Evolutionary conservation across 345 rosid species (phyloP).

Genomic region (Eucalyptus regnans): DNA sequence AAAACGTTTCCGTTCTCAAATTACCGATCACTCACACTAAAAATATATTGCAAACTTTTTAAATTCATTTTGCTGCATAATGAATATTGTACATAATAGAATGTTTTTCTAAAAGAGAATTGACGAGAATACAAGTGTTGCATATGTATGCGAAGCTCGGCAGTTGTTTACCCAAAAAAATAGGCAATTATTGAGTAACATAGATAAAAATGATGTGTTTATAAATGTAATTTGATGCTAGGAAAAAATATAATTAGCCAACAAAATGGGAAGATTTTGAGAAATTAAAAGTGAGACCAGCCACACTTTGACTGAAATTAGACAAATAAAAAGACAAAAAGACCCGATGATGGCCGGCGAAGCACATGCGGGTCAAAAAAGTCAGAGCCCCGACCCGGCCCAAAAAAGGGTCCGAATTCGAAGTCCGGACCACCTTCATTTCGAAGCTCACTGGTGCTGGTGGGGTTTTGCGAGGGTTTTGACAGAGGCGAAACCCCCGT

Average conservation of each 20-base stretch:
- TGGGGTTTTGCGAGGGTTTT: not conserved
- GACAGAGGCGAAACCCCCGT: not conserved
- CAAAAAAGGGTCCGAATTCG: not conserved
- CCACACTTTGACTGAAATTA: not conserved
- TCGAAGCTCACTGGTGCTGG: not conserved
- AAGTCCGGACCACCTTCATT: not conserved
- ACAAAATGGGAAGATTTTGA: not conserved
- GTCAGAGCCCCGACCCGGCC: not conserved
- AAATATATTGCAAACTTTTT: not conserved
- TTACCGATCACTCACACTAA: not conserved
- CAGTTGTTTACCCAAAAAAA: fast-evolving
- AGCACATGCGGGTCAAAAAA: not conserved
- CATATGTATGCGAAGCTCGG: fast-evolving
- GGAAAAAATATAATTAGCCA: not conserved
- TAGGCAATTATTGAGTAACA: not conserved
- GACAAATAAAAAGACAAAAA: not conserved
- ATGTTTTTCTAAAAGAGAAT: too few species aligned
- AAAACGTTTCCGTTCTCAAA: not conserved
- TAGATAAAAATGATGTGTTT: not conserved
- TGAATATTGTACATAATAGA: not conserved
- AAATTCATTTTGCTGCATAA: not conserved
- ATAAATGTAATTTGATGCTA: not conserved
- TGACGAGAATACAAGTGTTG: fast-evolving
- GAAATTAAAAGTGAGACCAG: not conserved
- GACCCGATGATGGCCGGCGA: not conserved